phyloP scores from a whole-genome alignment of 169 alveolate species.

The Babesia bigemina region DNA sequence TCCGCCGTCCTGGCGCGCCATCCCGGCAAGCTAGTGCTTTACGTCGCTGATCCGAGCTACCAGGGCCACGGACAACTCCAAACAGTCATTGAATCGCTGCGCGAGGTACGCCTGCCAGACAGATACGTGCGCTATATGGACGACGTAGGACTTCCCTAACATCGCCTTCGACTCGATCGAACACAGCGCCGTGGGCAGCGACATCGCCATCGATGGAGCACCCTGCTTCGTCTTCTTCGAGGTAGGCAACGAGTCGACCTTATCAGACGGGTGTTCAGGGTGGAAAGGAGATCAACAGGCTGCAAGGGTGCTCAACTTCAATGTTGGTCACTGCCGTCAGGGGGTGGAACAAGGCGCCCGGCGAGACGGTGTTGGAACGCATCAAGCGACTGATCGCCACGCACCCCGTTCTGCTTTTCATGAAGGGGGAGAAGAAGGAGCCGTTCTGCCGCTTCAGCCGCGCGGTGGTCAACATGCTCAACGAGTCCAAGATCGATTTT shows the following conservation, averaged over 20 bases:
- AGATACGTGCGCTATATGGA: too few species aligned
- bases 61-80: conserved; percentile 45
- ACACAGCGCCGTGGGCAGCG: conserved; percentile 1
- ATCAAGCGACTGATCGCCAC: conserved; percentile 66
- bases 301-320: conserved; percentile 66
- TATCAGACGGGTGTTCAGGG: conserved; percentile 12
- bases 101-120: conserved; percentile 22
- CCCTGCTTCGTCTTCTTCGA: conserved; percentile 53
- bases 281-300: conserved; percentile 37
- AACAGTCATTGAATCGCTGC: conserved; percentile 25
- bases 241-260: neutral
- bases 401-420: conserved; percentile 74
- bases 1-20: conserved; percentile 3
- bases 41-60: conserved; percentile 33
- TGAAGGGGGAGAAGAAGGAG: conserved; percentile 82
- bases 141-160: conserved; percentile 45
- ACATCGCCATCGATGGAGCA: conserved; percentile 3
- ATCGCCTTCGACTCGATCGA: conserved; percentile 33
- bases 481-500: conserved; percentile 73
- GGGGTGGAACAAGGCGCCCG: conserved; percentile 50
- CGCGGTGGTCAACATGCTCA: conserved; percentile 77
- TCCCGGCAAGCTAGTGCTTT: conserved; percentile 59
- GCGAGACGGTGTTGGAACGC: conserved; percentile 43
- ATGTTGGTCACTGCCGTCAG: conserved; percentile 58
- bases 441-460: conserved; percentile 82